A percentile compares a stretch with the other conserved stretches of the same genome.
These are phyloP conservation scores for Candida yuanshanica DNA, from an alignment of 805 yeast species.

Conservation along the genomic window DNA sequence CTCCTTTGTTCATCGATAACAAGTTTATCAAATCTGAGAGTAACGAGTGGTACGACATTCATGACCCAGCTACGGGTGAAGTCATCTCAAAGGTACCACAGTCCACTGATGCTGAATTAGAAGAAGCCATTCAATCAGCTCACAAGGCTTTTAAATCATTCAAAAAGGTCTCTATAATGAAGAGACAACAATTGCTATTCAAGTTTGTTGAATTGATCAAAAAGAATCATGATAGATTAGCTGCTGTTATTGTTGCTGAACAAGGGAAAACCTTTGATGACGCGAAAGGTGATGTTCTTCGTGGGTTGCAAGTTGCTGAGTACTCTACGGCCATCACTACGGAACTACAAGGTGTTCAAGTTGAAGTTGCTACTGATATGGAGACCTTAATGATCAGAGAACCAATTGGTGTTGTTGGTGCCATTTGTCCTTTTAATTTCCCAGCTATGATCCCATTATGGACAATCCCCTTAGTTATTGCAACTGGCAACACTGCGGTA, in stretches of 20 bases:
- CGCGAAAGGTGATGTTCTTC: conserved; percentile 68
- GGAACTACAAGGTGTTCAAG: conserved; percentile 55
- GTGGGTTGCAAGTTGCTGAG: conserved; percentile 78
- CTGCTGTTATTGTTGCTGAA: conserved; percentile 58
- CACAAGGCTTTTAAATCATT: conserved; percentile 47
- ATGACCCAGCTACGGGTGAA: conserved; percentile 67
- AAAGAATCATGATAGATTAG: conserved; percentile 62
- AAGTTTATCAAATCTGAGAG: conserved; percentile 41
- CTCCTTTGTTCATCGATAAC: conserved; percentile 45
- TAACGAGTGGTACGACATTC: conserved; percentile 55
- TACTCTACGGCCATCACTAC: conserved; percentile 62
- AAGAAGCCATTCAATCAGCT: conserved; percentile 58
- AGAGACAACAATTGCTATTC: conserved; percentile 60
- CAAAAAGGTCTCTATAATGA: conserved; percentile 35
- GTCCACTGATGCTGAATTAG: conserved; percentile 56
- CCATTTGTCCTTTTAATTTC: conserved; percentile 79
- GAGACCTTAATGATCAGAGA: conserved; percentile 68
- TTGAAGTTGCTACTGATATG: conserved; percentile 70
- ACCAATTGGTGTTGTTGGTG: conserved; percentile 69
- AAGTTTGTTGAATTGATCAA: conserved; percentile 60
- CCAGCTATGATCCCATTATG: conserved; percentile 74
- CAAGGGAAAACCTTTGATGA: conserved; percentile 76
- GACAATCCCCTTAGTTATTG: conserved; percentile 49
- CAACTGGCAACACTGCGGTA: conserved; percentile 69
- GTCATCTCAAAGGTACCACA: conserved; percentile 68